Percentiles rank a stretch among this genome's conserved stretches.
These are phyloP conservation scores for Fusarium buharicum DNA, from an alignment of 2,329 filamentous ascomycete genomes.

Conservation along the genomic window DNA sequence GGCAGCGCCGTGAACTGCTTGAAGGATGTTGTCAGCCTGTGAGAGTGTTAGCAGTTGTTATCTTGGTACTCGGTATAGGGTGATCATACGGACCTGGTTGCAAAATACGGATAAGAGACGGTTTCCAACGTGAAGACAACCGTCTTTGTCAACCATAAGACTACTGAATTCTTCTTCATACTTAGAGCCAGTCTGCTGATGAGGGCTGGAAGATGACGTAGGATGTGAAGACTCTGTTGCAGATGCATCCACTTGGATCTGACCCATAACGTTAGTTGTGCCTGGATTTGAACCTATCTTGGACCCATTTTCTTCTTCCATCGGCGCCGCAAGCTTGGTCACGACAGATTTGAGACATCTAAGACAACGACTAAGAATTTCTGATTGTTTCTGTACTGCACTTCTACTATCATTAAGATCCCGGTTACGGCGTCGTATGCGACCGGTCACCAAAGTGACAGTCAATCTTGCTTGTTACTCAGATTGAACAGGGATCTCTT, in stretches of 20 bases:
- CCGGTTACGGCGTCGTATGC: slow-evolving; percentile 43
- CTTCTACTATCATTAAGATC: slow-evolving; percentile 29
- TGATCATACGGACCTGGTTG: slow-evolving; percentile 37
- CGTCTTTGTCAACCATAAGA: slow-evolving; percentile 43
- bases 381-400: slow-evolving; percentile 46
- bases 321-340: slow-evolving; percentile 46
- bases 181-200: slow-evolving; percentile 28
- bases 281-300: background rate
- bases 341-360: slow-evolving; percentile 48
- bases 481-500: slow-evolving; percentile 46
- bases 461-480: slow-evolving; percentile 41
- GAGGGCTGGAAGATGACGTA: background rate
- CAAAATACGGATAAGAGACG: slow-evolving; percentile 50
- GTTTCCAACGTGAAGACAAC: slow-evolving; percentile 45
- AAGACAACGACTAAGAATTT: slow-evolving; percentile 45
- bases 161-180: slow-evolving; percentile 47
- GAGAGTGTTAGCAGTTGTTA: background rate
- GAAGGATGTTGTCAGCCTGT: slow-evolving; percentile 47
- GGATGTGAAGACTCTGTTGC: slow-evolving; percentile 10
- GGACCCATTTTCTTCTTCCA: slow-evolving; percentile 43
- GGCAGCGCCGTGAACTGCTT: slow-evolving; percentile 45
- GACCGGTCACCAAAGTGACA: slow-evolving; percentile 48
- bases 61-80: fast-evolving
- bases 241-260: slow-evolving; percentile 21
- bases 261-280: slow-evolving; percentile 9